Percentiles rank a stretch among this genome's conserved stretches.
These are phyloP conservation scores for Gastrolobium villosum DNA, from an alignment of 306 rosid species.

Conservation along the genomic window DNA sequence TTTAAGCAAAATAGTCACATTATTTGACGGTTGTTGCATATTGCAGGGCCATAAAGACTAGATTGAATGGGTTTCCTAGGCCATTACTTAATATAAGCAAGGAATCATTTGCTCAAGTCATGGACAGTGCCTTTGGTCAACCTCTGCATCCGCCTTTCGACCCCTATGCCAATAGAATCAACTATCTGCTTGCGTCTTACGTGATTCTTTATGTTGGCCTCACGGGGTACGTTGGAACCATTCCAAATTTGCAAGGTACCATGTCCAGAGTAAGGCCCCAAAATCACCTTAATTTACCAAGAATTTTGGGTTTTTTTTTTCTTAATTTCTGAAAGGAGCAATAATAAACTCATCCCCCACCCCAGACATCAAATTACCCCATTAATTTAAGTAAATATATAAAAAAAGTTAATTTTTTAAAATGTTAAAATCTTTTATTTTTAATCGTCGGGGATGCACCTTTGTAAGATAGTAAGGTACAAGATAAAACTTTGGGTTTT, in stretches of 20 bases:
- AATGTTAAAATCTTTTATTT: no score
- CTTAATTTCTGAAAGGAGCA: no score
- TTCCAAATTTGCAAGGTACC: conserved; percentile 49
- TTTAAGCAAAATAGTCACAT: no score
- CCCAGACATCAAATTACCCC: no score
- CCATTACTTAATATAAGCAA: conserved; percentile 68
- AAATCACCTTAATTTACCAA: background rate
- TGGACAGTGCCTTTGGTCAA: conserved; percentile 62
- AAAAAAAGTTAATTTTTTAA: no score
- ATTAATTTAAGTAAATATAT: no score
- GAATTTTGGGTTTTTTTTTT: background rate
- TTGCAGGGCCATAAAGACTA: conserved; percentile 64
- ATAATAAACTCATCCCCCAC: no score
- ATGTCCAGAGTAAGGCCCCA: conserved; percentile 2
- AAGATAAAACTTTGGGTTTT: no score
- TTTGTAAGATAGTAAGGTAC: no score
- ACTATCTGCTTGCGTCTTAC: conserved; percentile 69
- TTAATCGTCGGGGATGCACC: no score
- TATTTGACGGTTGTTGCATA: no score
- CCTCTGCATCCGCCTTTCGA: conserved; percentile 67
- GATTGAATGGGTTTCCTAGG: conserved; percentile 69
- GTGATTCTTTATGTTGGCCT: conserved; percentile 71
- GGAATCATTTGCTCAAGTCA: conserved; percentile 55
- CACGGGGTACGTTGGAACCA: conserved; percentile 70
- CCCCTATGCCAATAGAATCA: conserved; percentile 63